Base-by-base conservation (phyloP, 106 monocot genomes). In the Dendrobium catenatum region DNA sequence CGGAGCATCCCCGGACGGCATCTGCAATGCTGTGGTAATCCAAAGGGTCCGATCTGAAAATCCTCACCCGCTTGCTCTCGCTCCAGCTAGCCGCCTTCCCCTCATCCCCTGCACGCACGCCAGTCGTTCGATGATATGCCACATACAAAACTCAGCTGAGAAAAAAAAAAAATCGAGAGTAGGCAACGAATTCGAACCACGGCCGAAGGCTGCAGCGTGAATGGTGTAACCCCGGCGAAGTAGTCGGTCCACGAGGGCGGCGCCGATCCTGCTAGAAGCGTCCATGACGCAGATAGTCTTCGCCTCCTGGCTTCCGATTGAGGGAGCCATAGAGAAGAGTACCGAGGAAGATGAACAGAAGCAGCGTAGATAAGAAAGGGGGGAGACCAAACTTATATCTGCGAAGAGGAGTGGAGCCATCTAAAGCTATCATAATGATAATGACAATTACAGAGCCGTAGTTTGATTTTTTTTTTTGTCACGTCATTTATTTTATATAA, bases 241-340 rank as follows among this genome's bases (percentile, higher is more conserved):
- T 54, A 97, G 90, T 5, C 78, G 75, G 56, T 91, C 86, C 10
- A 94, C 94, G 26, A 97, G 90, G 0, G 86, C 74, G 22, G 72
- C 31, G 18, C 96, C 96, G 22, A 94, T 81, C 9, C 81, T 64
- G 55, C 86, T 80, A 9, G 89, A 87, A 4, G 92, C 96, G 76
- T 94, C 96, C 90, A 97, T 89, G 8, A 97, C 94, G 83, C 96
- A 97, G 33, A 96, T 94, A 22, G 79, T 86, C 78, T 85, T 89
- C 24, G 55, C 75, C 59, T 49, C 27, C 22, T 17, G 80, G 42
- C 47, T 64, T 66, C 49, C 29, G 83, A 70, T 77, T 9, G 80
- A 79, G 27, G 75, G 77, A 61, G 80, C 76, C 85, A 81, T 81
- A n/a, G 18, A 0, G 73, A 43, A 78, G 43, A 31, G 44, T 3